These are phyloP conservation scores for Lithohypha guttulata DNA, from an alignment of 2,329 filamentous ascomycete genomes.

Conservation along the genomic window DNA sequence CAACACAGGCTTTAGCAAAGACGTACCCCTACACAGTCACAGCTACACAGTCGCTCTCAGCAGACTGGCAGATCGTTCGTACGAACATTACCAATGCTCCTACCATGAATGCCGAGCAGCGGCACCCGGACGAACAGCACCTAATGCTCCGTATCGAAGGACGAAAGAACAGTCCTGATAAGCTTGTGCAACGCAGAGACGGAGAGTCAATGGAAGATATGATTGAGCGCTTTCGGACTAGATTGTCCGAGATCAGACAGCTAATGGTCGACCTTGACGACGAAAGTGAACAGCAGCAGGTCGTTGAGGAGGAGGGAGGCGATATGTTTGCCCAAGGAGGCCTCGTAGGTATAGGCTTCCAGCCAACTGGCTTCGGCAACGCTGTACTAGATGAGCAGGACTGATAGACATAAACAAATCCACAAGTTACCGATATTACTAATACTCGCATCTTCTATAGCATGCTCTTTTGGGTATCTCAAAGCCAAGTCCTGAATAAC, in stretches of 20 bases:
- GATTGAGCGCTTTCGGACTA: constrained; percentile 37
- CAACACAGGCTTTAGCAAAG: constrained; percentile 19
- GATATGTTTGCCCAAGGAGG: constrained; percentile 6
- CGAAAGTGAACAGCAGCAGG: neutral
- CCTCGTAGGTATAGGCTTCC: constrained; percentile 8
- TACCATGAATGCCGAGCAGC: constrained; percentile 50
- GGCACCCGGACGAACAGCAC: constrained; percentile 32
- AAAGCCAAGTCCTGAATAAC: too few relatives aligned
- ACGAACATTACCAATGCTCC: constrained; percentile 48
- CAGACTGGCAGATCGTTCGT: constrained; percentile 58
- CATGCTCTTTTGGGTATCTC: too few relatives aligned
- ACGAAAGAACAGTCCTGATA: constrained; percentile 14
- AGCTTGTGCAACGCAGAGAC: constrained; percentile 22
- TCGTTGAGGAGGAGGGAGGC: neutral
- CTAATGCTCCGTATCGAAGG: constrained; percentile 38
- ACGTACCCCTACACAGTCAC: constrained; percentile 40
- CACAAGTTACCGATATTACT: too few relatives aligned
- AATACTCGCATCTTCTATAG: too few relatives aligned
- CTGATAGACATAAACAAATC: too few relatives aligned
- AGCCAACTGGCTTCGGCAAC: constrained; percentile 7
- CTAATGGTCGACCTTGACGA: constrained; percentile 24
- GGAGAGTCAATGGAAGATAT: constrained; percentile 32
- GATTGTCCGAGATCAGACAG: constrained; percentile 33
- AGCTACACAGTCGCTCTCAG: constrained; percentile 60
- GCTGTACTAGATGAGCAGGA: constrained; percentile 9